Percentiles rank a stretch among this genome's conserved stretches.
phyloP scores from a whole-genome alignment of 192 early-diverging fungal species.

The Linnemannia hyalina region DNA sequence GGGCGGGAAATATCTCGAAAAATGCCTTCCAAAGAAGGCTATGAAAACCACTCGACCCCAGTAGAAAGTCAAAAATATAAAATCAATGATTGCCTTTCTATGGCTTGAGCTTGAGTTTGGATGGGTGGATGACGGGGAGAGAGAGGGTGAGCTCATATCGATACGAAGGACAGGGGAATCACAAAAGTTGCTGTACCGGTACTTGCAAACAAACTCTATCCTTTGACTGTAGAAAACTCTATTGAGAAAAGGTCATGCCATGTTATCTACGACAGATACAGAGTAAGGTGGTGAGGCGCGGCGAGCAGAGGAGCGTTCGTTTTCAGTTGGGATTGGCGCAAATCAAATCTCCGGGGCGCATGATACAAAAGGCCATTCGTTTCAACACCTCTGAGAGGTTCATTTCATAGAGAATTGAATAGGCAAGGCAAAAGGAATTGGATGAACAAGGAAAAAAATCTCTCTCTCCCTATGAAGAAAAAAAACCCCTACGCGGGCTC shows the following conservation, averaged over 20 bases:
- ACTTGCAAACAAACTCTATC: not conserved
- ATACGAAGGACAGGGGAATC: not conserved
- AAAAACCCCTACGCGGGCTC: not conserved
- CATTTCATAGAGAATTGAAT: not conserved
- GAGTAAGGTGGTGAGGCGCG: not conserved
- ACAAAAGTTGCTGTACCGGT: not conserved
- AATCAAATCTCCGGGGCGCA: conserved; percentile 1
- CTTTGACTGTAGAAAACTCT: not conserved
- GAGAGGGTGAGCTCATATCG: too few relatives aligned
- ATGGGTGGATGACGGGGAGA: too few relatives aligned
- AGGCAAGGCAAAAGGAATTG: not conserved
- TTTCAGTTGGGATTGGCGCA: conserved; percentile 13
- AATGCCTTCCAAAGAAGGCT: conserved; percentile 4
- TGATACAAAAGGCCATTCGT: not conserved
- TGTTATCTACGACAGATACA: not conserved
- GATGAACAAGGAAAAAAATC: not conserved
- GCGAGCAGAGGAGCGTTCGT: not conserved
- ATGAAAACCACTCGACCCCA: not conserved
- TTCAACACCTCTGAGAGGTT: not conserved
- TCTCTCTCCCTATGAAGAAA: not conserved
- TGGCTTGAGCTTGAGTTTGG: too few relatives aligned
- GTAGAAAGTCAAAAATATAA: not conserved
- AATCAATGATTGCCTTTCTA: too few relatives aligned
- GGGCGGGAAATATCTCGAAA: not conserved
- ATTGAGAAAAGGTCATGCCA: not conserved